Evolutionary conservation across 176 grass and related monocot species (phyloP).

Genomic region (Typha latifolia): DNA sequence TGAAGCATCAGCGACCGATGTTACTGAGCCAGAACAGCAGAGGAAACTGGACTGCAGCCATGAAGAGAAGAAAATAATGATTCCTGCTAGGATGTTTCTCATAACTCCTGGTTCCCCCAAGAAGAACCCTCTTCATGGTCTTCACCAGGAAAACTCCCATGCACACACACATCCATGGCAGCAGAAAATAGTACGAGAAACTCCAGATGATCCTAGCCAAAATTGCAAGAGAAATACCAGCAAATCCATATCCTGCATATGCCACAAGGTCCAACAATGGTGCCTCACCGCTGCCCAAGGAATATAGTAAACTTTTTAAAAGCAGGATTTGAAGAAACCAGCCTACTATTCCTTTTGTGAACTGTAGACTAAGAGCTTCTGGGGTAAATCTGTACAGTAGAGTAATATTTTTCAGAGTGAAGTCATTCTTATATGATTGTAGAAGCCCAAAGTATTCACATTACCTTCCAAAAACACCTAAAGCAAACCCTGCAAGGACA

Average conservation of each 20-base stretch:
- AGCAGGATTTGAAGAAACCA: constrained; percentile 10
- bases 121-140: constrained; percentile 21
- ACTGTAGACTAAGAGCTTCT: constrained; percentile 13
- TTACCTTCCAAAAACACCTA: constrained; percentile 18
- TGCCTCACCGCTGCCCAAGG: constrained; percentile 5
- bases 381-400: constrained; percentile 9
- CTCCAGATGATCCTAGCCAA: constrained; percentile 18
- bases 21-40: constrained; percentile 16
- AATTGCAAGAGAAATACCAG: constrained; percentile 8
- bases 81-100: constrained; percentile 18
- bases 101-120: constrained; percentile 1
- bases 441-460: neutral
- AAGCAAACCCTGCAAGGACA: constrained; percentile 8
- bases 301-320: constrained; percentile 11
- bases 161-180: constrained; percentile 17
- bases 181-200: constrained; percentile 9
- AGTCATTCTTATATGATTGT: neutral
- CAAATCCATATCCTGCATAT: constrained; percentile 12
- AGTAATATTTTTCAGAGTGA: neutral
- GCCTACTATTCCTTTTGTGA: constrained; percentile 7
- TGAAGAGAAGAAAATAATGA: constrained; percentile 13
- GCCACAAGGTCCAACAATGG: constrained; percentile 9
- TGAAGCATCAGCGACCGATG: neutral
- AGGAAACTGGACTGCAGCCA: constrained; percentile 12
- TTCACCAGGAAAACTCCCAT: constrained; percentile 19